phyloP scores from a whole-genome alignment of 495 filamentous ascomycete species.

The Copromyces sp. region DNA sequence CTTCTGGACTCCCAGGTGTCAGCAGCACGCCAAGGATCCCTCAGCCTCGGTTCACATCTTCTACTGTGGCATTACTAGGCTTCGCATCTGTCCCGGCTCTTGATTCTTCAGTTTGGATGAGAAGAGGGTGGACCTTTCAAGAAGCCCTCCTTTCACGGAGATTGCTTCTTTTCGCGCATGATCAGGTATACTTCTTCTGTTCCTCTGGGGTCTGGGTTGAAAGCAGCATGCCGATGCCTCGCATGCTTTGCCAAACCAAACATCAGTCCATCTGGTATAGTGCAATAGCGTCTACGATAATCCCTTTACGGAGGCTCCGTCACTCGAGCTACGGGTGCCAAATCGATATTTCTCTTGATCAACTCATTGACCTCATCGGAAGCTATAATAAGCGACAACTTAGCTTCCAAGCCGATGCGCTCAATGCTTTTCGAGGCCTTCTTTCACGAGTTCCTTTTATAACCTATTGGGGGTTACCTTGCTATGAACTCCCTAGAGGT shows the following conservation, averaged over 20 bases:
- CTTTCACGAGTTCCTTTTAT: too few species aligned
- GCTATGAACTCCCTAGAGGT: too few species aligned
- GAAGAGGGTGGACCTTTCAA: neutral
- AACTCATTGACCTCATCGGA: rapidly evolving
- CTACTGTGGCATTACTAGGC: rapidly evolving
- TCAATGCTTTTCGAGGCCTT: too few species aligned
- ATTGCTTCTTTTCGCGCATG: neutral
- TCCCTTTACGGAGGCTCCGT: neutral
- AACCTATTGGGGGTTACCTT: too few species aligned
- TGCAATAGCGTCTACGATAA: too few species aligned
- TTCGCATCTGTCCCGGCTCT: rapidly evolving
- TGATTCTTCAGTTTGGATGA: neutral
- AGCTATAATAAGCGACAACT: neutral
- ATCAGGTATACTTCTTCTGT: neutral
- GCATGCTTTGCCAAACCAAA: too few species aligned
- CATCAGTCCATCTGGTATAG: too few species aligned
- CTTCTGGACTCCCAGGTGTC: neutral
- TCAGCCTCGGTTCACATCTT: neutral
- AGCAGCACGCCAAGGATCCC: neutral
- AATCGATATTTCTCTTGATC: rapidly evolving
- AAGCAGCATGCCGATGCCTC: neutral
- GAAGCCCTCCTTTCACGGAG: neutral
- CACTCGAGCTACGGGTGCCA: neutral
- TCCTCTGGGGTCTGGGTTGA: neutral
- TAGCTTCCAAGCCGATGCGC: too few species aligned